These are phyloP conservation scores for Carex parvula DNA, from an alignment of 176 grass and related monocot genomes.

Conservation along the genomic window DNA sequence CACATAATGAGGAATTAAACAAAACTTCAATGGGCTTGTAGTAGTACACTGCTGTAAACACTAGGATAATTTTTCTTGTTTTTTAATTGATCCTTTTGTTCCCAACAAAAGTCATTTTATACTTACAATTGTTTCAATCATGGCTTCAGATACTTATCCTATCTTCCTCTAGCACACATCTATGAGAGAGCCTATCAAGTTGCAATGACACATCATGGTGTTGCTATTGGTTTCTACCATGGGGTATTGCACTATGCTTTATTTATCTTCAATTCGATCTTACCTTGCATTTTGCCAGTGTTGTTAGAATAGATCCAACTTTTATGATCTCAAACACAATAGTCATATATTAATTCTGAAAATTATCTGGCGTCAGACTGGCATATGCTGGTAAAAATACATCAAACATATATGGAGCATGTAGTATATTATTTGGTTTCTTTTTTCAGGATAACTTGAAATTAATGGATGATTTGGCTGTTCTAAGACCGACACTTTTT, in stretches of 20 bases:
- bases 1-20: background rate
- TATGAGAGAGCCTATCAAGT: conserved; percentile 79
- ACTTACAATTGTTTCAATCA: background rate
- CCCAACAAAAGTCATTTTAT: background rate
- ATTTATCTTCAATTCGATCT: background rate
- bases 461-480: conserved; percentile 88
- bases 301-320: background rate
- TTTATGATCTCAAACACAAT: background rate
- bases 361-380: background rate
- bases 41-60: background rate
- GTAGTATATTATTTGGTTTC: background rate
- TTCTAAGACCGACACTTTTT: conserved; percentile 78
- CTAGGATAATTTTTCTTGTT: background rate
- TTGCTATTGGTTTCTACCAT: conserved; percentile 89
- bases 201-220: conserved; percentile 53
- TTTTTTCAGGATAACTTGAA: conserved; percentile 82
- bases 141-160: conserved; percentile 68
- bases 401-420: background rate
- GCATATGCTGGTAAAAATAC: background rate
- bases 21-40: background rate
- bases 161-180: conserved; percentile 88
- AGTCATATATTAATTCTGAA: background rate
- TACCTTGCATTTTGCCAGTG: background rate
- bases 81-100: background rate
- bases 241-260: conserved; percentile 45